Evolutionary conservation across 2,329 filamentous ascomycete genomes (phyloP), one percentile per base, ranked within the genome.

Genomic region (Botryotinia convoluta): DNA sequence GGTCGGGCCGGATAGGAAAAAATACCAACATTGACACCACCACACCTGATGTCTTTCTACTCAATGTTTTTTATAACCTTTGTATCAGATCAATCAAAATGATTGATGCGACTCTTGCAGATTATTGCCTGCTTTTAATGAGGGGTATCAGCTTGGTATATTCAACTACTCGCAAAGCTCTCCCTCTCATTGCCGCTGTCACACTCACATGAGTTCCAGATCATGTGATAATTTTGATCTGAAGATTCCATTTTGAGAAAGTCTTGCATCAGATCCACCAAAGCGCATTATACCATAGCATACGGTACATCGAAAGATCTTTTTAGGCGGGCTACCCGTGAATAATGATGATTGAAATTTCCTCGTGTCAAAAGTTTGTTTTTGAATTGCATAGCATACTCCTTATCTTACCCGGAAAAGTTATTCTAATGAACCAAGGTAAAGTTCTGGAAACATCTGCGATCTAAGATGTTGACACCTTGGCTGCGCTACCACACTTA

Each of bases 1-100:
- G 65, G 60, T 57, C 57, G 69, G 45, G 16, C 69, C 69, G 69
- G 32, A 71, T 26, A 51, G 26, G 37, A 35, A 32, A 63, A 1
- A 35, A 29, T 22, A 14, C 48, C 26, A 42, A 9, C 22, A 57
- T 54, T 8, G 18, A 54, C 48, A n/a, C 48, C 48, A n/a, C 48
- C 48, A 16, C 44, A 37, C 26, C 45, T 29, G 45, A 18, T 39
- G 26, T 63, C n/a, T 22, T 14, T 45, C n/a, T 16, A 32, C 14
- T 35, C 6, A 32, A 45, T 45, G 39, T n/a, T 14, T 14, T 7
- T 45, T 35, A 20, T 26, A 16, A 29, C 51, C 45, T 39, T 22
- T 8, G 14, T 39, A 20, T 18, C 26, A n/a, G n/a, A 67, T 29
- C 22, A 22, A 51, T 51, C 12, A 37, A 51, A n/a, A 51, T 65